Conservation (phyloP, 129 eudicot species). For the Saussurea involucrata region DNA sequence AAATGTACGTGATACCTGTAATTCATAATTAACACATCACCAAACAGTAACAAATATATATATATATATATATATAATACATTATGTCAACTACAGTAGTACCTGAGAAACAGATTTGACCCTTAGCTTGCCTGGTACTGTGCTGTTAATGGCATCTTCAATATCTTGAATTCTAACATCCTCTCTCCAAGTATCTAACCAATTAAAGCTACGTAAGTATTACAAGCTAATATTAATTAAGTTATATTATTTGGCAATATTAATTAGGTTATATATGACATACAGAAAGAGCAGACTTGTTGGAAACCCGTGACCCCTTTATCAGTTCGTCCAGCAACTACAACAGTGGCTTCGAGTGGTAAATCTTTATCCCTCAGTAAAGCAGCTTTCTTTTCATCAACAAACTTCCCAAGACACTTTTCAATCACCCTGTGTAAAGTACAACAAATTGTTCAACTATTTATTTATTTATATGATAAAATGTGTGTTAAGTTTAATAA, state of each 20-base stretch:
- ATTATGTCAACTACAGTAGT: constrained; percentile 17
- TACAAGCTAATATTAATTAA: constrained; percentile 11
- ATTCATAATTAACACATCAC: constrained; percentile 2
- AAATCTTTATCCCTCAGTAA: constrained; percentile 65
- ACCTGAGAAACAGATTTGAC: constrained; percentile 75
- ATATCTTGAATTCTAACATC: constrained; percentile 66
- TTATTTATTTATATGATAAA: background rate
- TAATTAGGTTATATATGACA: constrained; percentile 30
- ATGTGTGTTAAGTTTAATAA: background rate
- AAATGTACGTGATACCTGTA: constrained; percentile 82
- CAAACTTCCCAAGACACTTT: constrained; percentile 73
- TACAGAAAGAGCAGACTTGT: constrained; percentile 98
- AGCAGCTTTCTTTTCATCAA: constrained; percentile 80
- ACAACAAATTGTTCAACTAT: background rate
- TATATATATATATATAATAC: too few relatives aligned
- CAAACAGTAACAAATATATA: too few relatives aligned
- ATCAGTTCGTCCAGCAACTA: constrained; percentile 96
- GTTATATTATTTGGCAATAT: background rate
- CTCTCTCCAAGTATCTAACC: constrained; percentile 88
- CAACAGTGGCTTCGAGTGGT: constrained; percentile 71
- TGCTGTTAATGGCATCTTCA: constrained; percentile 55
- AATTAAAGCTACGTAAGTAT: background rate
- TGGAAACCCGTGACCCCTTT: constrained; percentile 88
- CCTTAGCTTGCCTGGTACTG: constrained; percentile 69
- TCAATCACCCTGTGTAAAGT: constrained; percentile 68